phyloP scores from a whole-genome alignment of 2,329 filamentous ascomycete genomes.

The Alternaria conjuncta region DNA sequence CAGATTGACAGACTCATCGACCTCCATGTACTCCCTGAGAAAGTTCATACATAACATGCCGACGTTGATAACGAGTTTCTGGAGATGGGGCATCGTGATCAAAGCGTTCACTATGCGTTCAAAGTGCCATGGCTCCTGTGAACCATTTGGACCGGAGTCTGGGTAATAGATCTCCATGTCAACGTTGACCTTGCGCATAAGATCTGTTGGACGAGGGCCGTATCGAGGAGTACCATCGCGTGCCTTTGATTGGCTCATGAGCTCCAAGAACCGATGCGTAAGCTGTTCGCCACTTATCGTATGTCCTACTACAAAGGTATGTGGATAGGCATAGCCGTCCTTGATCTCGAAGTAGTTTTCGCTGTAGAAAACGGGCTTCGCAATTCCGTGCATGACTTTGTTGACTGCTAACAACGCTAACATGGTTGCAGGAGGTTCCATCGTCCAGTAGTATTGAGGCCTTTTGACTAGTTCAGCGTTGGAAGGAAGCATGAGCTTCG shows the following conservation, averaged over 20 bases:
- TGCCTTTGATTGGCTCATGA: not conserved
- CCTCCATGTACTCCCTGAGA: too few relatives aligned
- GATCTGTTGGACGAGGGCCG: not conserved
- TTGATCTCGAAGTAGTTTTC: not conserved
- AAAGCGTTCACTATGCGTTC: not conserved
- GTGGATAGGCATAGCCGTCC: not conserved
- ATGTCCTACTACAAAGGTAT: too few relatives aligned
- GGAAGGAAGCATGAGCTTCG: not conserved
- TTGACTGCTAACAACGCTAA: not conserved
- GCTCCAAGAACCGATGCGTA: not conserved
- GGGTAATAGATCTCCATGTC: not conserved
- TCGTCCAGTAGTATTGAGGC: not conserved
- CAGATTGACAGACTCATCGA: too few relatives aligned
- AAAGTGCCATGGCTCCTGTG: not conserved
- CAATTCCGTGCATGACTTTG: not conserved
- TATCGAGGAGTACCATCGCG: not conserved
- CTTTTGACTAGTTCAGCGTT: too few relatives aligned
- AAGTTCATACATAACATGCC: too few relatives aligned
- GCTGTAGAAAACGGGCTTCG: not conserved
- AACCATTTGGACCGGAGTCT: too few relatives aligned
- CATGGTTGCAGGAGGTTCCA: not conserved
- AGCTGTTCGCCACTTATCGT: too few relatives aligned
- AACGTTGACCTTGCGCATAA: not conserved
- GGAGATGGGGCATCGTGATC: not conserved
- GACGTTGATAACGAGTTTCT: not conserved